These are phyloP conservation scores for Bipolaris victoriae DNA, from an alignment of 2,329 filamentous ascomycete species.

Conservation along the genomic window DNA sequence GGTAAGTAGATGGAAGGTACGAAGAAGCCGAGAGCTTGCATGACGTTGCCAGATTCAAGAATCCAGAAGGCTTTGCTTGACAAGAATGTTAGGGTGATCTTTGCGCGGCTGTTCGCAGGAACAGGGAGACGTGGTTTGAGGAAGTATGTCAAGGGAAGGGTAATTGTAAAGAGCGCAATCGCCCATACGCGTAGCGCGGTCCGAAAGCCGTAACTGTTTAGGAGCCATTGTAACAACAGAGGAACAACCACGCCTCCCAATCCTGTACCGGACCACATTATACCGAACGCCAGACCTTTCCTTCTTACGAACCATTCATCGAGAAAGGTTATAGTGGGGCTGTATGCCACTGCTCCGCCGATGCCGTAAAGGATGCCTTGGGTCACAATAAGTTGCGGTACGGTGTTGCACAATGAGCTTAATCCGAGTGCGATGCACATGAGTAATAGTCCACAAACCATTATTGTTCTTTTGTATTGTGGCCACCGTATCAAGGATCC, in stretches of 20 bases:
- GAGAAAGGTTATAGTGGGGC: conserved; percentile 63
- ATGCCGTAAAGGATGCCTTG: conserved; percentile 68
- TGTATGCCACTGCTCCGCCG: conserved; percentile 63
- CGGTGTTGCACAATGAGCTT: conserved; percentile 60
- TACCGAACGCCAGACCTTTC: conserved; percentile 67
- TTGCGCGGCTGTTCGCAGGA: conserved; percentile 16
- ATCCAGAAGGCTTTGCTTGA: conserved; percentile 38
- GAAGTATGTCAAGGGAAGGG: conserved; percentile 42
- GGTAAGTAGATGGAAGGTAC: conserved; percentile 50
- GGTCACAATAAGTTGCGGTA: conserved; percentile 62
- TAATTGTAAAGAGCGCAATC: conserved; percentile 37
- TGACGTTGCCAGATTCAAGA: conserved; percentile 44
- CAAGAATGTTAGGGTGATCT: conserved; percentile 42
- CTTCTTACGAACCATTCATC: conserved; percentile 67
- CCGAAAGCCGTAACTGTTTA: conserved; percentile 49
- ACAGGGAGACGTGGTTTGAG: conserved; percentile 44
- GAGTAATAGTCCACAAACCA: conserved; percentile 44
- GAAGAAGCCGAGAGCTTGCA: conserved; percentile 50
- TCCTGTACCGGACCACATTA: conserved; percentile 61
- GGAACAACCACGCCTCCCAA: conserved; percentile 54
- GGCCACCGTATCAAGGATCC: conserved; percentile 45
- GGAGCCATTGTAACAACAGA: conserved; percentile 49
- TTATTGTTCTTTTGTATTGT: conserved; percentile 35
- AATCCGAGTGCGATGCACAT: conserved; percentile 45
- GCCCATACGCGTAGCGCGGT: conserved; percentile 52